Conservation (phyloP, 805 yeast species). For the Candida golubevii region DNA sequence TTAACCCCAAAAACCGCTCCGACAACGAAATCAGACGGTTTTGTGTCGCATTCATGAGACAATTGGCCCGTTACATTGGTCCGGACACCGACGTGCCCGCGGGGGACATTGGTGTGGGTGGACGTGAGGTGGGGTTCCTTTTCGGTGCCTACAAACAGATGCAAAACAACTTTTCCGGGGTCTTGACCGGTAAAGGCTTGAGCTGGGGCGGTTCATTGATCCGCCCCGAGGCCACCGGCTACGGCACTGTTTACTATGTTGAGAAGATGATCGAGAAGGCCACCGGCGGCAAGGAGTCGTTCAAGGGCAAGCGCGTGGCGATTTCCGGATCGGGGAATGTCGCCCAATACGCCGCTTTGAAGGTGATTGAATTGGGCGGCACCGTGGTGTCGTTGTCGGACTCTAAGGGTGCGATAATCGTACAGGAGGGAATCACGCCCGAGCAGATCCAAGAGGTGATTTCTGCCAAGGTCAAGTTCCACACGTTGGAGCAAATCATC, state of each 20-base stretch:
- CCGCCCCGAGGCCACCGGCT: conserved; percentile 99
- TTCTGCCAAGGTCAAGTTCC: conserved; percentile 76
- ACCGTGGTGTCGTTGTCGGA: conserved; percentile 91
- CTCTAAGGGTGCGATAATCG: conserved; percentile 85
- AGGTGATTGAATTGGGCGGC: conserved; percentile 96
- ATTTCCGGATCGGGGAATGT: conserved; percentile 98
- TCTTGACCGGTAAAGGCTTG: conserved; percentile 95
- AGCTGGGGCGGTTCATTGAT: conserved; percentile 99
- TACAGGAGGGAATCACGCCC: conserved; percentile 75
- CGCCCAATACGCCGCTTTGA: conserved; percentile 98
- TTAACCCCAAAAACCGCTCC: conserved; percentile 93
- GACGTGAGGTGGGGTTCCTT: conserved; percentile 89
- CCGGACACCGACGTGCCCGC: conserved; percentile 98
- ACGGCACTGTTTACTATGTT: conserved; percentile 93
- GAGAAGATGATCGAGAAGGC: conserved; percentile 97
- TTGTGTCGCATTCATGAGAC: conserved; percentile 94
- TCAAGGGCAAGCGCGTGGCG: conserved; percentile 91
- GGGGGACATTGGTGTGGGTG: conserved; percentile 99
- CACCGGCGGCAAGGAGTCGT: conserved; percentile 80
- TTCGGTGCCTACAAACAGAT: conserved; percentile 94
- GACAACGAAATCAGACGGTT: conserved; percentile 94
- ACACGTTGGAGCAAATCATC: conserved; percentile 65
- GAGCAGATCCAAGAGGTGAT: conserved; percentile 74
- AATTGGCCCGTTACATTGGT: conserved; percentile 93
- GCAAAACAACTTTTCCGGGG: conserved; percentile 95